Percentiles rank a stretch among this genome's conserved stretches.
Conservation (phyloP, 2,329 filamentous ascomycete genomes). For the Cytospora chrysosperma region DNA sequence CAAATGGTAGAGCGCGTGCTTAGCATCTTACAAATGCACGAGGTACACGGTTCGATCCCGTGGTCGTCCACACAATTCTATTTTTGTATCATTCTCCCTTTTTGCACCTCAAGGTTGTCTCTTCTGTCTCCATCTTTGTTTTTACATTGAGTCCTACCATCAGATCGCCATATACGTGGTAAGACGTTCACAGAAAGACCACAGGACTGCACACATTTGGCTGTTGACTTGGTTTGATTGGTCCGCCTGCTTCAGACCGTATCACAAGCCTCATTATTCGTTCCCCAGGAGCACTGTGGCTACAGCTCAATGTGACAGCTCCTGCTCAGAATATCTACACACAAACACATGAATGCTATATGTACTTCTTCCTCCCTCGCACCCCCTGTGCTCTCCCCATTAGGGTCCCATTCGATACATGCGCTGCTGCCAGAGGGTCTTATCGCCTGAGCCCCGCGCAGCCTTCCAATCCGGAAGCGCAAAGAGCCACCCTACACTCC, state of each 20-base stretch:
- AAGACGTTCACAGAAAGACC: background rate
- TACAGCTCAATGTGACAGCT: background rate
- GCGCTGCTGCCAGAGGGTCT: background rate
- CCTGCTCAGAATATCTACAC: conserved; percentile 2
- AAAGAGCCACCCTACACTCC: background rate
- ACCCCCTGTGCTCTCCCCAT: conserved; percentile 1
- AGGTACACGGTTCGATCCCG: conserved; percentile 18
- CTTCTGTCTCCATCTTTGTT: background rate
- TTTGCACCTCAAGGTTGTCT: background rate
- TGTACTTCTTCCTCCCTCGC: background rate
- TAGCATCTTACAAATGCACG: conserved; percentile 6
- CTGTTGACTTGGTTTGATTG: background rate
- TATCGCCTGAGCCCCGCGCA: background rate
- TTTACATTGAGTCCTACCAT: background rate
- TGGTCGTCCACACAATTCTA: conserved; percentile 7
- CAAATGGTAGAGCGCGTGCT: conserved; percentile 21
- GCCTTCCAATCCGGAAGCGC: conserved; percentile 6
- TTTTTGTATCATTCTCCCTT: background rate
- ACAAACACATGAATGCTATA: background rate
- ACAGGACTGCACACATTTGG: background rate
- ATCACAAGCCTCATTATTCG: background rate
- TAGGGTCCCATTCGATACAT: conserved; percentile 6
- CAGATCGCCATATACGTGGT: background rate
- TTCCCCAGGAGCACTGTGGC: background rate
- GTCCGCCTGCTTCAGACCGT: background rate